These are phyloP conservation scores for Secale cereale DNA, from an alignment of 176 grass and related monocot species.

Conservation along the genomic window DNA sequence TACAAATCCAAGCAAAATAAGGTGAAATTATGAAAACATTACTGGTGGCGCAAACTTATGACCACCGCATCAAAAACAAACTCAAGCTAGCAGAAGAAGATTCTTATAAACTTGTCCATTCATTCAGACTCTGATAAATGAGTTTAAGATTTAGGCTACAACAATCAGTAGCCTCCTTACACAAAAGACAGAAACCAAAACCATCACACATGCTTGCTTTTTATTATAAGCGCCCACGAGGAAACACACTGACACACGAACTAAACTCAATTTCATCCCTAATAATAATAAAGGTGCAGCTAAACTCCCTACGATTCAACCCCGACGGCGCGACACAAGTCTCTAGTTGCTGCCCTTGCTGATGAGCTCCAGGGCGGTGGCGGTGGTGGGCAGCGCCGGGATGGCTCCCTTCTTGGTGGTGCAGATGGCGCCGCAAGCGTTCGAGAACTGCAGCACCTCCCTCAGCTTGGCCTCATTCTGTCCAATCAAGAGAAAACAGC, in stretches of 20 bases:
- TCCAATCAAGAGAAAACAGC: neutral
- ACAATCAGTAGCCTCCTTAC: neutral
- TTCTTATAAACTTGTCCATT: neutral
- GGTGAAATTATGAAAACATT: too few species aligned
- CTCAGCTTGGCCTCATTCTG: conserved; percentile 87
- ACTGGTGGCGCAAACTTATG: too few species aligned
- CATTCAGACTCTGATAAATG: neutral
- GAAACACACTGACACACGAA: neutral
- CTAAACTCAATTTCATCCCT: neutral
- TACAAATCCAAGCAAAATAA: too few species aligned
- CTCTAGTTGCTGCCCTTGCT: conserved; percentile 43
- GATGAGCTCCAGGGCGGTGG: conserved; percentile 41
- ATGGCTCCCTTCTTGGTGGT: conserved; percentile 91
- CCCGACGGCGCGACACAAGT: neutral
- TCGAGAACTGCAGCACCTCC: conserved; percentile 67
- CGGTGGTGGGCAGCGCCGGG: conserved; percentile 66
- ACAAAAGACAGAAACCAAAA: neutral
- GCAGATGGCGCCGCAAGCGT: conserved; percentile 82
- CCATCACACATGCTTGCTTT: neutral
- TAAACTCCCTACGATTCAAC: neutral
- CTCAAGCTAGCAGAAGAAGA: too few species aligned
- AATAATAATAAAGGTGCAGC: neutral
- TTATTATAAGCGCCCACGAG: conserved; percentile 23
- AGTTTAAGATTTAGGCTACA: neutral
- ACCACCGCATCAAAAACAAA: too few species aligned